These are phyloP conservation scores for Candida sanyaensis DNA, from an alignment of 1,139 yeast genomes.

Conservation along the genomic window DNA sequence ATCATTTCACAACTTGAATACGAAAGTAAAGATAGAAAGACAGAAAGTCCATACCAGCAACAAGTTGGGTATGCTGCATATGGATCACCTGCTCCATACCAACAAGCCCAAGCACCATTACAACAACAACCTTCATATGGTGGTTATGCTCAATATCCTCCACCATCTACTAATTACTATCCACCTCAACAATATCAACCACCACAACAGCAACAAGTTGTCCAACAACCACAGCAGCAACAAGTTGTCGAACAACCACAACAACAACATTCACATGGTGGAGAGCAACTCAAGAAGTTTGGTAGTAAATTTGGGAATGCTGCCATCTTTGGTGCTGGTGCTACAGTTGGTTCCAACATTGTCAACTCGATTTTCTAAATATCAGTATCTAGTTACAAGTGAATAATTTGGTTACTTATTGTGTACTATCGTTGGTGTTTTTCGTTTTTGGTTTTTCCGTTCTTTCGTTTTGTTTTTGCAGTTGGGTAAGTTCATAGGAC, in stretches of 20 bases:
- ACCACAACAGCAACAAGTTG: slow-evolving; percentile 30
- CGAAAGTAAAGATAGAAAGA: slow-evolving; percentile 16
- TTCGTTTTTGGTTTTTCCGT: too few relatives aligned
- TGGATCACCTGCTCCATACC: slow-evolving; percentile 10
- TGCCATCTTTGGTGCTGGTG: slow-evolving; percentile 96
- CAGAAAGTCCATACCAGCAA: slow-evolving; percentile 11
- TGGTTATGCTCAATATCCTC: slow-evolving; percentile 53
- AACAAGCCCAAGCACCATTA: slow-evolving; percentile 12
- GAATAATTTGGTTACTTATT: too few relatives aligned
- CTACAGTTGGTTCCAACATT: slow-evolving; percentile 86
- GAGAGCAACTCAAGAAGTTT: slow-evolving; percentile 56
- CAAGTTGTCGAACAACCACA: slow-evolving; percentile 14
- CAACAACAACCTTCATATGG: slow-evolving; percentile 36
- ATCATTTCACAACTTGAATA: slow-evolving; percentile 41
- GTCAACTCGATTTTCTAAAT: slow-evolving; percentile 78
- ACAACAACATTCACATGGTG: slow-evolving; percentile 24
- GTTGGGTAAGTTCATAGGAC: too few relatives aligned
- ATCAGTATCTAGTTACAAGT: neutral
- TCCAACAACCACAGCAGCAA: too few relatives aligned
- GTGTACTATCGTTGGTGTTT: neutral
- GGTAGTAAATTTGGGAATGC: slow-evolving; percentile 91
- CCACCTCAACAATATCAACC: slow-evolving; percentile 35
- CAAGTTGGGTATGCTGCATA: slow-evolving; percentile 8
- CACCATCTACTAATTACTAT: slow-evolving; percentile 46
- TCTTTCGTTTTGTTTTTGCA: too few relatives aligned